Base-by-base conservation (phyloP, 441 rosid species). In the Monsonia emarginata region DNA sequence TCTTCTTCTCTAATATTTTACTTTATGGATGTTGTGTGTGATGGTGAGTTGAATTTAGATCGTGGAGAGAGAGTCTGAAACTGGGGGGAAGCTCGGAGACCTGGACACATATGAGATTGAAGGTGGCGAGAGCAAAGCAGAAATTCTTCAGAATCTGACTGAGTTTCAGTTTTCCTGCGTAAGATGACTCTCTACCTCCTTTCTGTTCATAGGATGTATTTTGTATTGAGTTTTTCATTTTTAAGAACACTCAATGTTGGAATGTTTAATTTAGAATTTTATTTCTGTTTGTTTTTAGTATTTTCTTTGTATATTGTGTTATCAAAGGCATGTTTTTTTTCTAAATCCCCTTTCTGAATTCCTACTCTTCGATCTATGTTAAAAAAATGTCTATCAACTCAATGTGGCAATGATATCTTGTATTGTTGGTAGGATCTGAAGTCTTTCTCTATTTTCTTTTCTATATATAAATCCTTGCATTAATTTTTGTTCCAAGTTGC, bases 131-230 rank as follows among this genome's bases (percentile, higher is more conserved):
- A 88, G 96, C 50, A 90, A 88, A 84, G 85, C 90, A 58, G 97
- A 86, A 70, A 84, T 87, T 61, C 91, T 93, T 67, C 97, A 93
- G 80, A 93, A 93, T 71, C 86, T 93, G 54, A 54, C 96, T 0
- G 98, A 93, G 83, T 93, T 93, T 78, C 98, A 93, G 72, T 90
- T 93, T 72, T 90, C 98, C 72, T 90, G 96, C 78, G 98, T 93
- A 82, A 87, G 97, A 11, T 22, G n/a, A 1, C n/a, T 42, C 50
- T 42, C 0, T 52, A 14, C 58, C 58, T 52, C 13, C 26, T 52
- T 52, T 4, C 19, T 46, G n/a, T 42, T 42, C 50, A 4, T 42
- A 42, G 13, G 21, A 3, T 21, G n/a, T 52, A 52, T 52, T 50
- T 50, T 8, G 1, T 52, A 21, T 3, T 50, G 57, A 5, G 1